Base-by-base conservation (phyloP, 768 basidiomycete genomes). In the Phlebiopsis gigantea region DNA sequence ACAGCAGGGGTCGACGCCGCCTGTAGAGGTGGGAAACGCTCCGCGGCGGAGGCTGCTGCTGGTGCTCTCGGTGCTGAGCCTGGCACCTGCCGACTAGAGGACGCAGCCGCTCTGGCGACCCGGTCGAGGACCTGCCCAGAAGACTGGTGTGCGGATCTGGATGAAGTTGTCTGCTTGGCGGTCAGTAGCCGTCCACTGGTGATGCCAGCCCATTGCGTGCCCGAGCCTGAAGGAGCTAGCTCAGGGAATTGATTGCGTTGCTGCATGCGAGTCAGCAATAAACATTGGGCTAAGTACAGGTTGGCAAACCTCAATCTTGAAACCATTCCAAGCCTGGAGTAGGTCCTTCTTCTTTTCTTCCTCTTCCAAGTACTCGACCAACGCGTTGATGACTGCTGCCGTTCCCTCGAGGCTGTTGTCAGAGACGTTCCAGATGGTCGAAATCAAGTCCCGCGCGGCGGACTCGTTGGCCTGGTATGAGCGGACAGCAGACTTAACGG, bases 181-280 rank as follows among this genome's bases (percentile, higher is more conserved):
- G 88, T 90, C 55, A 97, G 75, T 30, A 93, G 87, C 2, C 90
- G 84, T 5, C 92, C 93, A 24, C 85, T 83, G 3, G 90, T 77
- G 59, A 94, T 88, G 0, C 85, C 87, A 0, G 92, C 85, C 61
- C 88, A 95, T 44, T 83, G 84, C 0, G 82, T 73, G 8, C 87
- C 85, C 0, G 78, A 67, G 2, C 80, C 68, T 2, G 77, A 75
- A 4, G 86, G 84, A 0, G 77, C 69, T 4, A 94, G 77, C 48
- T 92, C 86, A 0, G 93, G 93, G 73, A 93, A 93, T 62, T 93
- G 84, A 66, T 84, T 82, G 19, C 85, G 87, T 84, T 90, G 88
- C 89, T 93, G 59, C 4, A 3, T 21, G 14, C 14, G 28, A 29
- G 14, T 51, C 17, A 42, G 30, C 34, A 34, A 34, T n/a, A 39